Conservation (phyloP, 2,329 filamentous ascomycete species). For the Aspergillus aculeatus region DNA sequence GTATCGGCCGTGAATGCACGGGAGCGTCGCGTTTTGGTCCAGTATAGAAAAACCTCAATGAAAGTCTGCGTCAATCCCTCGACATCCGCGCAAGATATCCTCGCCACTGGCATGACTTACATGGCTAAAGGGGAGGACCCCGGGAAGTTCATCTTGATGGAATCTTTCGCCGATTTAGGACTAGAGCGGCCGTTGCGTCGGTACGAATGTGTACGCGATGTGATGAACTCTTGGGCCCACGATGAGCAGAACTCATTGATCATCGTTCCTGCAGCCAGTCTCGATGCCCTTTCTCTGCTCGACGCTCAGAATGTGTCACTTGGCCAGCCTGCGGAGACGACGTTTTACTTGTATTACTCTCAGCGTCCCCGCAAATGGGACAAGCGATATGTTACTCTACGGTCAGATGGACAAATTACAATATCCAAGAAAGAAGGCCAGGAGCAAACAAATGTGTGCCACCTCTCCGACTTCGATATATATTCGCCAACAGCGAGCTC, state of each 20-base stretch:
- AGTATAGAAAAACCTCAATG: conserved; percentile 68
- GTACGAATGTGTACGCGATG: conserved; percentile 82
- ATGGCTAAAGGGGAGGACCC: conserved; percentile 65
- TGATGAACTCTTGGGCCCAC: conserved; percentile 89
- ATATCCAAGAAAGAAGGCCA: conserved; percentile 74
- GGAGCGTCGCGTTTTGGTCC: conserved; percentile 71
- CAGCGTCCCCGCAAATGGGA: conserved; percentile 83
- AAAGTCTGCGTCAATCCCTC: conserved; percentile 70
- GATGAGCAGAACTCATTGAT: conserved; percentile 74
- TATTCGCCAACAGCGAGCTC: conserved; percentile 73
- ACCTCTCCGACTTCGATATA: conserved; percentile 89
- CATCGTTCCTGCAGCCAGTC: conserved; percentile 62
- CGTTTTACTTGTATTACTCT: conserved; percentile 75
- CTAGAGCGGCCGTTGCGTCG: conserved; percentile 78
- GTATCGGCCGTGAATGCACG: conserved; percentile 77
- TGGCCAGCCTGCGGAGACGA: conserved; percentile 63
- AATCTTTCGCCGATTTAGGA: conserved; percentile 72
- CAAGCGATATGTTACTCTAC: conserved; percentile 75
- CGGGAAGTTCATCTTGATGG: conserved; percentile 68
- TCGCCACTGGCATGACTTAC: conserved; percentile 64
- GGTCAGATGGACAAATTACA: conserved; percentile 68
- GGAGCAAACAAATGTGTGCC: conserved; percentile 70
- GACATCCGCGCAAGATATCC: conserved; percentile 72
- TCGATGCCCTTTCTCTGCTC: conserved; percentile 46
- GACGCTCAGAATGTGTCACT: conserved; percentile 64